A percentile compares a stretch with the other conserved stretches of the same genome.
Conservation (phyloP, 306 rosid species). For the Medicago truncatula region MtrunA17r5.0-ANR NC_053047.1:13740001-13740500, state of each 20-base stretch:
- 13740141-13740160: conserved; percentile 26
- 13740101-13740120: conserved; percentile 39
- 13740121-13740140: conserved; percentile 41
- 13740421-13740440: background rate
- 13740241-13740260: background rate
- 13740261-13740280: background rate
- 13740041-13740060: conserved; percentile 68
- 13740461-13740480: background rate
- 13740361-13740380: background rate
- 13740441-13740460: too few relatives aligned
- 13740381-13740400: too few relatives aligned
- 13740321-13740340: too few relatives aligned
- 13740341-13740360: background rate
- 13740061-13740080: conserved; percentile 73
- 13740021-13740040: conserved; percentile 46
- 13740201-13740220: background rate
- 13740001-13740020: conserved; percentile 35
- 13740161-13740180: conserved; percentile 19
- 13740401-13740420: too few relatives aligned
- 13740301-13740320: too few relatives aligned
- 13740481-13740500: background rate
- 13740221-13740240: background rate
- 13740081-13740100: conserved; percentile 42
- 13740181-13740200: conserved; percentile 10
- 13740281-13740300: too few relatives aligned